phyloP scores from a whole-genome alignment of 768 basidiomycete genomes.

The Dacryopinax primogenitus region DNA sequence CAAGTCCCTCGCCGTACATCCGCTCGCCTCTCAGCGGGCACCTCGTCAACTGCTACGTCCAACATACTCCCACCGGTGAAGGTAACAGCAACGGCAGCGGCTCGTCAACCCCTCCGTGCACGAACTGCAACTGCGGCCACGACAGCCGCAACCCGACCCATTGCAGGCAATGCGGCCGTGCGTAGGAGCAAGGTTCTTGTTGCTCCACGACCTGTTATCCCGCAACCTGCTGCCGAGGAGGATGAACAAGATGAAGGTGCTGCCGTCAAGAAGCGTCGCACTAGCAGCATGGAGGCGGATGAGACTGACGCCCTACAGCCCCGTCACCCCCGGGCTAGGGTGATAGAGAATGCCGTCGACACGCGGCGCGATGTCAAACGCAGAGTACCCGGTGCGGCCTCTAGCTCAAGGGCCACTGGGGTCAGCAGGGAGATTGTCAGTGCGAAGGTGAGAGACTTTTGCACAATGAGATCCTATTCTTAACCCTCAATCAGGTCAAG shows the following conservation, averaged over 20 bases:
- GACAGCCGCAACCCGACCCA: not conserved
- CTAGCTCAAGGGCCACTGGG: not conserved
- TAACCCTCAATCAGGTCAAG: not conserved
- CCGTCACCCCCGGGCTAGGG: not conserved
- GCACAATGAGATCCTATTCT: not conserved
- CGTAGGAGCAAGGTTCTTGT: constrained; percentile 1
- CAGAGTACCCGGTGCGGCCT: not conserved
- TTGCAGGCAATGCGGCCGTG: constrained; percentile 4
- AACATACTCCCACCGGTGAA: not conserved
- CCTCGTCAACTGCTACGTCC: not conserved
- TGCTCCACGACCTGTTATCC: not conserved
- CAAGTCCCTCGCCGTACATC: not conserved
- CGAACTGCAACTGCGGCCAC: not conserved
- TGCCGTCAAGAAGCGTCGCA: not conserved
- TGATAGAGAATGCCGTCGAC: not conserved
- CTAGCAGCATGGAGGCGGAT: constrained; percentile 3
- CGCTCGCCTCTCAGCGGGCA: not conserved
- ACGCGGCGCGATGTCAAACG: not conserved
- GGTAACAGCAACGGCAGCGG: not conserved
- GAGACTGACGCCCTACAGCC: not conserved
- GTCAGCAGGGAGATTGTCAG: not conserved
- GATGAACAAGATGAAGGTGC: constrained; percentile 4
- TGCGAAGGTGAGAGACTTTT: not conserved
- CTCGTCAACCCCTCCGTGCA: not conserved
- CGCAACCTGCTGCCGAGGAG: not conserved